Evolutionary conservation across 768 basidiomycete species (phyloP).

Genomic region (Amyloporia xantha): DNA sequence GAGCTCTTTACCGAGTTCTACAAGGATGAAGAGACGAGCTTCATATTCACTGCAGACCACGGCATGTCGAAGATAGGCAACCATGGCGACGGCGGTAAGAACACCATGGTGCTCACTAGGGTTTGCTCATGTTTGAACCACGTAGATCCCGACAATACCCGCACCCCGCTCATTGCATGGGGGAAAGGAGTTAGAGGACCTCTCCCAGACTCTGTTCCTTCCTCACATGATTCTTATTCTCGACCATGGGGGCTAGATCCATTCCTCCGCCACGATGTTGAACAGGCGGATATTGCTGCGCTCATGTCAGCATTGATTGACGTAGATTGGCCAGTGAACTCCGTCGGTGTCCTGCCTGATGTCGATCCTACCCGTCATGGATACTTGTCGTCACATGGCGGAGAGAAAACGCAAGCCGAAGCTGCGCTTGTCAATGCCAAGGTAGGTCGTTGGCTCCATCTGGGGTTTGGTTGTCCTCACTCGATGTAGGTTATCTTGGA

Average conservation of each 20-base stretch:
- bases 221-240: constrained; percentile 71
- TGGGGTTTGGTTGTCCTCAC: neutral
- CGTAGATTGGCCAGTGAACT: constrained; percentile 72
- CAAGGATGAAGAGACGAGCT: constrained; percentile 61
- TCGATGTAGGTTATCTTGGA: constrained; percentile 53
- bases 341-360: constrained; percentile 77
- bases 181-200: constrained; percentile 72
- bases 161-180: constrained; percentile 81
- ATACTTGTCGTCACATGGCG: constrained; percentile 42
- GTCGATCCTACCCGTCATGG: constrained; percentile 55
- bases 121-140: constrained; percentile 1
- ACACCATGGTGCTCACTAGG: neutral
- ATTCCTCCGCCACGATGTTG: constrained; percentile 64
- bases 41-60: constrained; percentile 82
- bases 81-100: constrained; percentile 73
- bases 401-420: constrained; percentile 44
- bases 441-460: constrained; percentile 24
- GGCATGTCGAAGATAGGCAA: constrained; percentile 88
- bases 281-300: constrained; percentile 77
- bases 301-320: constrained; percentile 75
- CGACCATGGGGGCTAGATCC: constrained; percentile 52
- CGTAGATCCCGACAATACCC: constrained; percentile 79
- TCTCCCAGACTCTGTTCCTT: constrained; percentile 39
- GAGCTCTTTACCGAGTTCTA: constrained; percentile 57
- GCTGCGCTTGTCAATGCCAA: constrained; percentile 61